A percentile compares a stretch with the other conserved stretches of the same genome.
Evolutionary conservation across 2,329 filamentous ascomycete genomes (phyloP).

Genomic region (Colletotrichum musae): DNA sequence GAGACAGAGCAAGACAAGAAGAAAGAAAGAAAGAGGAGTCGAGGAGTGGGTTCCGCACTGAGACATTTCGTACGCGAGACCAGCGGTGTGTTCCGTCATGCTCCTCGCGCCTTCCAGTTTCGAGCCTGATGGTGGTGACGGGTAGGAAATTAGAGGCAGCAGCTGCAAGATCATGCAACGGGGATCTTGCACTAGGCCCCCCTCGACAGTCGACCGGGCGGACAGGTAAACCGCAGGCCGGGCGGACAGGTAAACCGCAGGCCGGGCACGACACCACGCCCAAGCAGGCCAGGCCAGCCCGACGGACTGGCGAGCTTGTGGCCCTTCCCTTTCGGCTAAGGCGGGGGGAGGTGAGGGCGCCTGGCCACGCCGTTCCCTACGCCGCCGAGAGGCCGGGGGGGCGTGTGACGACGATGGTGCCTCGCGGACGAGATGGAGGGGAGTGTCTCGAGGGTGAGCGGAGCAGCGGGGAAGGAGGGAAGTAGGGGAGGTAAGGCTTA

Average conservation of each 20-base stretch:
- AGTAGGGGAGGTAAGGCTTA: conserved; percentile 35
- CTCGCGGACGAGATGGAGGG: conserved; percentile 1
- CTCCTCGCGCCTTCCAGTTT: conserved; percentile 25
- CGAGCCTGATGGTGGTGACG: conserved; percentile 4
- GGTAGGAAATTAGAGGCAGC: conserved; percentile 4
- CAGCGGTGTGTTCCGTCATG: conserved; percentile 26
- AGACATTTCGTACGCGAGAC: conserved; percentile 30
- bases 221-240: background rate
- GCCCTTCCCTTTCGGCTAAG: conserved; percentile 10
- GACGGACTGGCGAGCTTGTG: conserved; percentile 22
- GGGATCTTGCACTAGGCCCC: conserved; percentile 34
- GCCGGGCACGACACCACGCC: too few species aligned
- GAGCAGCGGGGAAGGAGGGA: background rate
- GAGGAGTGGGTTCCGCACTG: conserved; percentile 12
- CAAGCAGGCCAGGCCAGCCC: background rate
- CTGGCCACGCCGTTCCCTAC: conserved; percentile 23
- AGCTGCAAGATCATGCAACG: conserved; percentile 37
- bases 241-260: background rate
- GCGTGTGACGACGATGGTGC: conserved; percentile 6
- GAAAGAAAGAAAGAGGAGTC: background rate
- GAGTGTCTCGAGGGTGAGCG: conserved; percentile 6
- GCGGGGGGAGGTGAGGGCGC: background rate
- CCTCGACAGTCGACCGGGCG: conserved; percentile 3
- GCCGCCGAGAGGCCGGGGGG: background rate
- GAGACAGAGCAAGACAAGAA: background rate